Percentiles rank a stretch among this genome's conserved stretches.
These are phyloP conservation scores for Collybiopsis confluens DNA, from an alignment of 768 basidiomycete species.

Conservation along the genomic window DNA sequence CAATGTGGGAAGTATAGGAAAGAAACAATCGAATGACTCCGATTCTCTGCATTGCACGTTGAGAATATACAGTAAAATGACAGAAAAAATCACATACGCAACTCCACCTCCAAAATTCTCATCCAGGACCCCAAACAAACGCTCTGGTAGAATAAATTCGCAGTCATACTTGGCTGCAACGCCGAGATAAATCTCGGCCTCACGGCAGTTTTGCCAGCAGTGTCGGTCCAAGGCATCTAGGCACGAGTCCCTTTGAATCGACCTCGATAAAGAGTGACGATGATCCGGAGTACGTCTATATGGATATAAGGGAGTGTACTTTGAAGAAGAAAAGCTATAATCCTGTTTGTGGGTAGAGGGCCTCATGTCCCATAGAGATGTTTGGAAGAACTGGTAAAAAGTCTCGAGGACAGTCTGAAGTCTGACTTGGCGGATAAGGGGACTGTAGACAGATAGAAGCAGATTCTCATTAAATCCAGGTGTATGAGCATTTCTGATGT, in stretches of 20 bases:
- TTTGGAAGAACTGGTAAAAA: conserved; percentile 25
- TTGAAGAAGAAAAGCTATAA: not conserved
- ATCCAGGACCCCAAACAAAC: conserved; percentile 50
- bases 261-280: not conserved
- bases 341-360: conserved; percentile 8
- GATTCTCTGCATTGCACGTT: conserved; percentile 22
- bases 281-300: not conserved
- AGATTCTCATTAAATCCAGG: conserved; percentile 22
- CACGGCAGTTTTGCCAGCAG: conserved; percentile 41
- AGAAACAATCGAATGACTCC: conserved; percentile 46
- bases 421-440: conserved; percentile 7
- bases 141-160: conserved; percentile 52
- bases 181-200: conserved; percentile 52
- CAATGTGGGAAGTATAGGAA: conserved; percentile 50
- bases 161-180: conserved; percentile 46
- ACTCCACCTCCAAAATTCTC: conserved; percentile 35
- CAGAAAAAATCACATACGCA: conserved; percentile 26
- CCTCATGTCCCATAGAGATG: conserved; percentile 6
- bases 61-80: not conserved
- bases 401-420: not conserved
- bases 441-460: conserved; percentile 13
- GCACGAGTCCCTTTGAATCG: not conserved
- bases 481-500: conserved; percentile 5
- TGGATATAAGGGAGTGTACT: not conserved
- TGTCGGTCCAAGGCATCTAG: conserved; percentile 31